These are phyloP conservation scores for Russula dissimulans DNA, from an alignment of 768 basidiomycete species.

Conservation along the genomic window DNA sequence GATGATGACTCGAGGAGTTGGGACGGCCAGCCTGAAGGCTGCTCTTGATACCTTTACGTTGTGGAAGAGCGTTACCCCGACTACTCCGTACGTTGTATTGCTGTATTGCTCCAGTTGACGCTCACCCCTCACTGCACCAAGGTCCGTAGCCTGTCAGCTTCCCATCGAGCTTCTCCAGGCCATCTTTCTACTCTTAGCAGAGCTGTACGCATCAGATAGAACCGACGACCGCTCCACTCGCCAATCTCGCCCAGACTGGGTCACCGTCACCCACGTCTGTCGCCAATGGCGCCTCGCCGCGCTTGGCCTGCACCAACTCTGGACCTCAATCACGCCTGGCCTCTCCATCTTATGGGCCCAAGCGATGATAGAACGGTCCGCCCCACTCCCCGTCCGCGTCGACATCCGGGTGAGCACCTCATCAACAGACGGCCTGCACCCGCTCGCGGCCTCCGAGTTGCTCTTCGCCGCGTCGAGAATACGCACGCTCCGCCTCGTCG, in stretches of 20 bases:
- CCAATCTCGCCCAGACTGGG: constrained; percentile 1
- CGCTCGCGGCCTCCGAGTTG: constrained; percentile 11
- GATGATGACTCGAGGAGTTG: background rate
- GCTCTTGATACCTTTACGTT: background rate
- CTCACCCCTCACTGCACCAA: background rate
- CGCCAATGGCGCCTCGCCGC: constrained; percentile 12
- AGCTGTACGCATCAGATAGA: background rate
- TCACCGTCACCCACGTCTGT: constrained; percentile 9
- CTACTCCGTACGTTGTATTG: background rate
- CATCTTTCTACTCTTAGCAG: background rate
- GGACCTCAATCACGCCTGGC: constrained; percentile 8
- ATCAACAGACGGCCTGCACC: constrained; percentile 6
- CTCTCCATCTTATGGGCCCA: constrained; percentile 12
- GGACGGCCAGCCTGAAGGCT: background rate
- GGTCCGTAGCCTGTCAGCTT: background rate
- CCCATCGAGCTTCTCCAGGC: constrained; percentile 10
- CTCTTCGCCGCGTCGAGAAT: constrained; percentile 12
- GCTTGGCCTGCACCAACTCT: constrained; percentile 12
- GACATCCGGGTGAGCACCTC: constrained; percentile 6
- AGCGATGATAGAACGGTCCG: constrained; percentile 13
- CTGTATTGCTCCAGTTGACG: background rate
- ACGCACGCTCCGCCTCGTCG: constrained; percentile 8
- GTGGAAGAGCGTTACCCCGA: background rate
- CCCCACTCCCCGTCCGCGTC: constrained; percentile 6
- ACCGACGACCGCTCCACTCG: too few relatives aligned